These are phyloP conservation scores for Globisporangium acanthophoron DNA, from an alignment of 352 stramenopile species.

Conservation along the genomic window DNA sequence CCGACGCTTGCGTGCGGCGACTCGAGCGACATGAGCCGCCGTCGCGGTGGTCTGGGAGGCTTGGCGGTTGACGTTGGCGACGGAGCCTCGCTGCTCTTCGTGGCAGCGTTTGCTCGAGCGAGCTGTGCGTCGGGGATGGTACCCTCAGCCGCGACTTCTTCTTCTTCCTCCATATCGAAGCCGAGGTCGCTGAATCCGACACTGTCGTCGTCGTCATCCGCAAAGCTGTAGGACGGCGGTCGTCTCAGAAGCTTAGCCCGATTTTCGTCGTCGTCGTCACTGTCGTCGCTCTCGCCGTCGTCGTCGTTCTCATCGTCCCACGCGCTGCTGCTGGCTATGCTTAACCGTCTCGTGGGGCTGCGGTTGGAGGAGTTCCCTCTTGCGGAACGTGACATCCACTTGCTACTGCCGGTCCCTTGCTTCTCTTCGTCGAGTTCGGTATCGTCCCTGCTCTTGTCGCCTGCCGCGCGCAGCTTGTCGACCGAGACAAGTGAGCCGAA, in stretches of 20 bases:
- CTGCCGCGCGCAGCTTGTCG: conserved; percentile 24
- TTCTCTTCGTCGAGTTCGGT: neutral
- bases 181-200: conserved; percentile 46
- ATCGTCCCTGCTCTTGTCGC: neutral
- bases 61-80: neutral
- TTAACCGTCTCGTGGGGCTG: conserved; percentile 13
- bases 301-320: neutral
- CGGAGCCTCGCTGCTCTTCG: neutral
- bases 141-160: neutral
- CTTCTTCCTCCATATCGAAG: conserved; percentile 41
- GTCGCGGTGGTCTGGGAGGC: neutral
- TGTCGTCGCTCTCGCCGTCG: neutral
- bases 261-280: neutral
- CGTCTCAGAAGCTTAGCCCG: neutral
- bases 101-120: neutral
- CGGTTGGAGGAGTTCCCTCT: neutral
- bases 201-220: conserved; percentile 18
- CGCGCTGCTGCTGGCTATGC: conserved; percentile 3
- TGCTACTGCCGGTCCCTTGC: neutral
- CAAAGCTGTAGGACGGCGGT: neutral
- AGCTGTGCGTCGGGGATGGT: neutral
- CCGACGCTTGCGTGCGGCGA: conserved; percentile 11
- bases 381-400: neutral
- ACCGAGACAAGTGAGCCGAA: conserved; percentile 58
- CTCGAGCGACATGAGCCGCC: conserved; percentile 18